phyloP scores from a whole-genome alignment of 2,329 filamentous ascomycete genomes.

The Bimuria novae-zelandiae region DNA sequence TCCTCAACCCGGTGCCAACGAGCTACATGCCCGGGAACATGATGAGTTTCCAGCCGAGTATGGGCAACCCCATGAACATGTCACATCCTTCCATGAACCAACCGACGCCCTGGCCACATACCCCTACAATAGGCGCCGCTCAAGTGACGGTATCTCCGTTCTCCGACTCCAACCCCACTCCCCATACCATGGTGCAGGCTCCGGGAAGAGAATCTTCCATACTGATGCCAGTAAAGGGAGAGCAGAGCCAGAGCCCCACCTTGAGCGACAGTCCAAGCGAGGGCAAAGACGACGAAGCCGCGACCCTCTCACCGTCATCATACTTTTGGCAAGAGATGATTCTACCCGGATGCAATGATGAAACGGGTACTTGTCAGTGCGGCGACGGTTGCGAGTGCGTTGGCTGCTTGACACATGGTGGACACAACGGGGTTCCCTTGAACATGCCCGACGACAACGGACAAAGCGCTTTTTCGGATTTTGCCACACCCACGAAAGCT shows the following conservation, averaged over 20 bases:
- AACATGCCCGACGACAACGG: conserved; percentile 23
- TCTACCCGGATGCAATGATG: conserved; percentile 51
- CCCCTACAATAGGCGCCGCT: conserved; percentile 17
- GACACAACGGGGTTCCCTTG: conserved; percentile 52
- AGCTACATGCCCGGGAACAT: conserved; percentile 27
- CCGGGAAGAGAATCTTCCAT: conserved; percentile 12
- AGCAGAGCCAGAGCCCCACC: conserved; percentile 21
- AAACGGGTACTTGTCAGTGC: conserved; percentile 57
- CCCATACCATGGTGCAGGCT: conserved; percentile 2
- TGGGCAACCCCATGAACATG: conserved; percentile 24
- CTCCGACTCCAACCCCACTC: neutral
- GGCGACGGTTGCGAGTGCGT: conserved; percentile 57
- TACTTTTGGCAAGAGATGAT: conserved; percentile 45
- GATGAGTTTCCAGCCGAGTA: conserved; percentile 27
- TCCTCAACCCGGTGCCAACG: conserved; percentile 17
- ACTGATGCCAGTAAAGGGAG: conserved; percentile 18
- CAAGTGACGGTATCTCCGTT: conserved; percentile 13
- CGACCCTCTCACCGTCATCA: conserved; percentile 43
- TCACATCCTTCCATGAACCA: conserved; percentile 19
- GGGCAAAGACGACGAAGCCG: conserved; percentile 37
- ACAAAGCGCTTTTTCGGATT: conserved; percentile 9
- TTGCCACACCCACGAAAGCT: neutral
- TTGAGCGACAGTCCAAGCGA: conserved; percentile 36
- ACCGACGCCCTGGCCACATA: conserved; percentile 31
- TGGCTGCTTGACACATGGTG: conserved; percentile 58